phyloP scores from a whole-genome alignment of 495 filamentous ascomycete species.

The Talaromyces adpressus region DNA sequence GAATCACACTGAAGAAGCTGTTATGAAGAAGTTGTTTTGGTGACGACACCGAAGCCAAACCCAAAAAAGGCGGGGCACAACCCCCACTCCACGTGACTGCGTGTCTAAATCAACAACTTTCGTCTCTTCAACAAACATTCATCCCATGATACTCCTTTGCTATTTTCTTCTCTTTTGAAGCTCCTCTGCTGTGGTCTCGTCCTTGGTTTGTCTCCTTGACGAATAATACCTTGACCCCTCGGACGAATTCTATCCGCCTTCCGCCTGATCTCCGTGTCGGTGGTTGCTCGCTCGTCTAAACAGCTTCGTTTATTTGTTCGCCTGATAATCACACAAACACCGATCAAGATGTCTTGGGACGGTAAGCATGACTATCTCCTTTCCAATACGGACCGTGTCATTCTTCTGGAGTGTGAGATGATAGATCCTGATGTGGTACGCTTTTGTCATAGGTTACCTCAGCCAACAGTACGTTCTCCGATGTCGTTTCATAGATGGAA shows the following conservation, averaged over 20 bases:
- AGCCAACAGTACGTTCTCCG: not conserved
- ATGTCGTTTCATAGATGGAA: not conserved
- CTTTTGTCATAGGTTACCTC: not conserved
- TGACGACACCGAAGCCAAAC: slow-evolving; percentile 3
- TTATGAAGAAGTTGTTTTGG: not conserved
- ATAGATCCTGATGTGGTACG: not conserved
- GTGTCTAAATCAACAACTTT: not conserved
- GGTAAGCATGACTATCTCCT: not conserved
- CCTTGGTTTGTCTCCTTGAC: not conserved
- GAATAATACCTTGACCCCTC: not conserved
- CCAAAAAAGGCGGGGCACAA: slow-evolving; percentile 2
- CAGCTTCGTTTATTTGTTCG: not conserved
- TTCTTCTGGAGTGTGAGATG: not conserved
- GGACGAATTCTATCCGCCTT: not conserved
- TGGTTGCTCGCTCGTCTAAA: not conserved
- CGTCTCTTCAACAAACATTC: not conserved
- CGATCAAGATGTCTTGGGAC: slow-evolving; percentile 8
- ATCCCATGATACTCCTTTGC: not conserved
- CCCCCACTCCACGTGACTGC: slow-evolving; percentile 1
- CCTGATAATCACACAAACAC: not conserved
- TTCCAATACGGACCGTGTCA: not conserved
- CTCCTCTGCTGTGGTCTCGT: not conserved
- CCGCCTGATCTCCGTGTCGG: not conserved
- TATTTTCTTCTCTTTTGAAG: not conserved
- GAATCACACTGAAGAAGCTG: not conserved